A percentile compares a stretch with the other conserved stretches of the same genome.
Conservation (phyloP, 2,329 filamentous ascomycete genomes). For the Xylaria sp. region DNA sequence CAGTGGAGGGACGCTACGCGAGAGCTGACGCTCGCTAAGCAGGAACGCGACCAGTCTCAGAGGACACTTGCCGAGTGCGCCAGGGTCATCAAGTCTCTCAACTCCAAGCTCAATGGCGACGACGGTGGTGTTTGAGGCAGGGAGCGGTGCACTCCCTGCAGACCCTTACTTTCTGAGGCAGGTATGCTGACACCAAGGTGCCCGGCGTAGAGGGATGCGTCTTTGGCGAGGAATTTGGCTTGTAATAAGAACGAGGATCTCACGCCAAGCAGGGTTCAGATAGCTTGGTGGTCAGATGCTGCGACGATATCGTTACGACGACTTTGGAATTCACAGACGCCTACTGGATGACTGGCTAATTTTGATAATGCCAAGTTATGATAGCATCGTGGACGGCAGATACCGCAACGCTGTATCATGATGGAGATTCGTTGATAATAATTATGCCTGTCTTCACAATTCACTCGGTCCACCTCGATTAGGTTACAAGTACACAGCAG, state of each 20-base stretch:
- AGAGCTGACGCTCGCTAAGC: constrained; percentile 8
- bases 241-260: neutral
- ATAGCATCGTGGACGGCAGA: neutral
- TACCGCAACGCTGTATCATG: neutral
- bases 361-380: neutral
- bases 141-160: neutral
- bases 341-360: neutral
- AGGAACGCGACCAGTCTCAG: constrained; percentile 15
- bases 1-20: constrained; percentile 4
- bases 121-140: neutral
- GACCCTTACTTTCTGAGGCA: neutral
- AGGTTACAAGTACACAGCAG: neutral
- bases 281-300: constrained; percentile 2
- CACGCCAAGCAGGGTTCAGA: neutral
- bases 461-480: neutral
- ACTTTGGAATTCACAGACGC: no score
- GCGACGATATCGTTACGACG: neutral
- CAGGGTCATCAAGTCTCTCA: constrained; percentile 5
- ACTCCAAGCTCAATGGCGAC: constrained; percentile 17
- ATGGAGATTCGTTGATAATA: neutral
- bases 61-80: constrained; percentile 18
- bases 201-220: neutral
- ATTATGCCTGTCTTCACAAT: neutral
- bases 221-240: neutral
- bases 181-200: no score